Conservation (phyloP, 2,329 filamentous ascomycete species). For the Botrytis medusae region DNA sequence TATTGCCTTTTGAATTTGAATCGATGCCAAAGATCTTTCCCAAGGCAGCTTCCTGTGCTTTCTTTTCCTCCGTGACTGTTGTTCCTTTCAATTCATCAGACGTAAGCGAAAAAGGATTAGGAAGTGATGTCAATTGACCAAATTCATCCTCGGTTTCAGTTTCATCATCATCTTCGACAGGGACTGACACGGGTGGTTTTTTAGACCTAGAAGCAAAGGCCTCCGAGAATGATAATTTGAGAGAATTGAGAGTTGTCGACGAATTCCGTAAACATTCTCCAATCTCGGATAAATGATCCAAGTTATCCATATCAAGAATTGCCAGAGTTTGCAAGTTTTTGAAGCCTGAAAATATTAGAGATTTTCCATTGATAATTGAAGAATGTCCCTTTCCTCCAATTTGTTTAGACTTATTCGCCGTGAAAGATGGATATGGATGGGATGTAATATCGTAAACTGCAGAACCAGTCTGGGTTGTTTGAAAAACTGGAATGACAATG, state of each 20-base stretch:
- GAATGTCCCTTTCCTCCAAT: conserved; percentile 22
- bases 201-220: conserved; percentile 49
- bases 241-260: conserved; percentile 52
- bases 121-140: conserved; percentile 42
- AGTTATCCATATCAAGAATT: conserved; percentile 60
- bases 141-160: conserved; percentile 58
- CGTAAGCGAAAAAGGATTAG: conserved; percentile 41
- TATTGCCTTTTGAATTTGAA: conserved; percentile 22
- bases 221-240: conserved; percentile 60
- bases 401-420: conserved; percentile 22
- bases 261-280: conserved; percentile 56
- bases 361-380: conserved; percentile 29
- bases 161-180: conserved; percentile 49
- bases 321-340: conserved; percentile 53
- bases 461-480: background rate
- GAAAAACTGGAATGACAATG: background rate
- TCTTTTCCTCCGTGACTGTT: conserved; percentile 54
- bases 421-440: conserved; percentile 12
- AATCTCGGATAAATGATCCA: conserved; percentile 57
- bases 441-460: background rate
- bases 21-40: conserved; percentile 55
- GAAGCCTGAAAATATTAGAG: conserved; percentile 58
- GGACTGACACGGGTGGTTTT: conserved; percentile 45
- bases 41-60: conserved; percentile 54
- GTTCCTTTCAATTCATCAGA: conserved; percentile 48